Base-by-base conservation (phyloP, 208 protist genomes). In the Acanthamoeba royreba region DNA sequence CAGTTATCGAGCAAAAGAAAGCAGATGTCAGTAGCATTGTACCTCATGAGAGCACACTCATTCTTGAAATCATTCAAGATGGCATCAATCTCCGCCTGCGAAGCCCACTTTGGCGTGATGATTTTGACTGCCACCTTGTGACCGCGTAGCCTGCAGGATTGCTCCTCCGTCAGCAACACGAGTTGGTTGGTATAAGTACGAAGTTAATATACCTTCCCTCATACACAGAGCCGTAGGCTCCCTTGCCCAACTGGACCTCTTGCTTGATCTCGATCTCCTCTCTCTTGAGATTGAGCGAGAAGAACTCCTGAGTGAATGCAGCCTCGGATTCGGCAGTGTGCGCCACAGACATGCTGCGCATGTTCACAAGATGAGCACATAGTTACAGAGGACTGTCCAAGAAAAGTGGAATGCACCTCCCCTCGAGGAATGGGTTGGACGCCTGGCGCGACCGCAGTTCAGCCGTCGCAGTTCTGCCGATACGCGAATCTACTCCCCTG, bases 51-150 rank as follows among this genome's bases (percentile, higher is more conserved):
- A 40, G 86, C 61, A 42, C 86, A 92, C 40, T 92, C 86, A 43
- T 92, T 92, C 46, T 49, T 43, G 31, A 92, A 92, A 35, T 92
- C 86, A 11, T 92, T 35, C 8, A 92, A 40, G 86, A 92, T 49
- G 55, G 52, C 81, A 17, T 89, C 52, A 25, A 92, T 74, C n/a
- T 92, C 86, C 19, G 66, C 58, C 42, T 69, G 55, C 25, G 58
- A 79, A 9, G 86, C 55, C 86, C 86, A 92, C 55, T 92, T 92
- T 47, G 86, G 86, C 13, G 86, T 79, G 35, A 92, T 92, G 86
- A 74, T 33, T 43, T 92, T 92, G 19, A 92, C 86, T 1, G 86
- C 86, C 53, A 92, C 86, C 9, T 43, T 55, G 81, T 89, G 49
- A 22, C 52, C 45, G 0, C 45, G 45, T 47, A 89, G 69, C 19